Base-by-base conservation (phyloP, 768 basidiomycete species). In the Russula dissimulans region DNA sequence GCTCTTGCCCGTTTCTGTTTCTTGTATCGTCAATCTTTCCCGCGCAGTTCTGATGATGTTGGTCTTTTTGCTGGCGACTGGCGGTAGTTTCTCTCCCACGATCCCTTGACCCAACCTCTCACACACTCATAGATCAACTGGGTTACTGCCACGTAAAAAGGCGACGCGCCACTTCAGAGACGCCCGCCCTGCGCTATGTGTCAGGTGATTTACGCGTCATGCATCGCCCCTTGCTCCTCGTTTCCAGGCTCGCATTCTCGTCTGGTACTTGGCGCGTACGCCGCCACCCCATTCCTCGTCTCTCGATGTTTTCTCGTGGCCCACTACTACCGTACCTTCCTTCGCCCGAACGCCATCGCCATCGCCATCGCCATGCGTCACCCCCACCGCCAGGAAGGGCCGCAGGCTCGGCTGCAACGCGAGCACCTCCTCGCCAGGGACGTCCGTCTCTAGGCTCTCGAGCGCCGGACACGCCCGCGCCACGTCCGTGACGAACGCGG, bases 401-500 rank as follows among this genome's bases (percentile, higher is more conserved):
- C 45, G 45, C 44, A 68, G 31, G 15, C 53, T 53, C 38, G 54
- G 45, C 17, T 64, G 66, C 18, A 68, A 17, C 29, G 38, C 26
- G 6, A 60, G 42, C 8, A 59, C n/a, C 38, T 26, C 22, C 2
- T 56, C 58, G 46, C 44, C 36, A 2, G 50, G 44, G 22, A 64
- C 57, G 47, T 66, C 63, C 7, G 64, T 57, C 59, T 66, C 61
- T 29, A 65, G 18, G 32, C 15, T 60, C 52, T 67, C 59, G 39
- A 68, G 55, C 32, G 66, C 65, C 0, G 67, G 64, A 42, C 68
- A 72, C 18, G 67, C 66, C 52, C 60, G 38, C 3, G 64, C 62
- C 22, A 73, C 59, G 50, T 69, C 69, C 10, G 56, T 44, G 38
- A 71, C 65, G 45, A 70, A 61, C 22, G 38, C 54, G 12, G 67